Base-by-base conservation (phyloP, 805 yeast species). In the Pichia gijzeniarum region DNA sequence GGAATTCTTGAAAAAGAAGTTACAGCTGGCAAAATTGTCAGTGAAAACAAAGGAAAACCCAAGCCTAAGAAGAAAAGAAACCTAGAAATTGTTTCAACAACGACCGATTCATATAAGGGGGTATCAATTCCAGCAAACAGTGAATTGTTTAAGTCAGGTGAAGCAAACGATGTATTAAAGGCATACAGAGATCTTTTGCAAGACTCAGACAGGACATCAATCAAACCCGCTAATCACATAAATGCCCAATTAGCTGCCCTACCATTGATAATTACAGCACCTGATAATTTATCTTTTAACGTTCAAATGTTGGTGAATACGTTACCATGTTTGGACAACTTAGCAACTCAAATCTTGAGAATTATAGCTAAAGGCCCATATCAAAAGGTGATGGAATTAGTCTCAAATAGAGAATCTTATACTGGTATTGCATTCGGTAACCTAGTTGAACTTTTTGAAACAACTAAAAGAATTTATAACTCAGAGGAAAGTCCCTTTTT, bases 341-440 rank as follows among this genome's bases (percentile, higher is more conserved):
- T 90, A 43, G 79, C 96, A 0, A 77, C 89, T 1, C 97, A 90
- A 59, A 69, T 90, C 17, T 68, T 90, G 44, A 71, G 93, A 50
- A 70, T 82, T 2, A 76, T 89, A 33, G 83, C 86, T 8, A 71
- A 76, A 21, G 84, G 84, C 4, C 84, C 95, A 3, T 83, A 84
- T 57, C 87, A 85, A 56, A 85, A 83, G 41, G 77, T 86, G 8
- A 70, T 86, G 53, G 81, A 79, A 38, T 68, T 85, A 32, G 86
- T 86, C 2, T 75, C 88, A 33, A 77, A 71, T 52, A 76, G 74
- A 40, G 85, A 76, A 52, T 79, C 85, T 5, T 77, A 79, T 44
- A 85, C 82, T 38, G 82, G 74, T 54, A 80, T 70, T 59, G 73
- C 61, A 63, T 87, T 78, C 57, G 73, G 80, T 41, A 80, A 82